Percentiles rank a stretch among this genome's conserved stretches.
phyloP scores from a whole-genome alignment of 2,329 filamentous ascomycete species.

The Coniochaeta ligniaria region DNA sequence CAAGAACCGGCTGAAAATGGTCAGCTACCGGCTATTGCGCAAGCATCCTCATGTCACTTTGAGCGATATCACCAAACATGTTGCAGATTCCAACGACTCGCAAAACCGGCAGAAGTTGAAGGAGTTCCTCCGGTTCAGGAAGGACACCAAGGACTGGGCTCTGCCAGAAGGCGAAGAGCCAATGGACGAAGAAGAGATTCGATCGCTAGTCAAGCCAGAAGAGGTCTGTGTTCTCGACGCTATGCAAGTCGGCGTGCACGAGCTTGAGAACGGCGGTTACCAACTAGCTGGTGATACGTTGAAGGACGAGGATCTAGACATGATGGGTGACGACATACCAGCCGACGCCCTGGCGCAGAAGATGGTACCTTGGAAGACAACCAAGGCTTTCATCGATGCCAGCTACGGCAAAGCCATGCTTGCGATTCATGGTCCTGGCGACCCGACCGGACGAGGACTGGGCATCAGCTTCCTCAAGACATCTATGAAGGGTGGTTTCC shows the following conservation, averaged over 20 bases:
- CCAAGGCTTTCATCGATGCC: slow-evolving; percentile 92
- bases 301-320: slow-evolving; percentile 57
- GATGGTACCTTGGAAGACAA: slow-evolving; percentile 92
- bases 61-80: slow-evolving; percentile 83
- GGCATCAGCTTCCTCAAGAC: slow-evolving; percentile 97
- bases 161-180: slow-evolving; percentile 65
- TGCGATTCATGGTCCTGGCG: slow-evolving; percentile 85
- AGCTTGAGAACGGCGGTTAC: slow-evolving; percentile 86
- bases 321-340: slow-evolving; percentile 55
- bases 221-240: slow-evolving; percentile 91
- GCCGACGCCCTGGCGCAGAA: slow-evolving; percentile 76
- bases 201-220: slow-evolving; percentile 87
- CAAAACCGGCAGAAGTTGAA: slow-evolving; percentile 96
- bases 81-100: slow-evolving; percentile 87
- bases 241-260: slow-evolving; percentile 91
- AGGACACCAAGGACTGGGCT: slow-evolving; percentile 81
- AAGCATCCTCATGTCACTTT: slow-evolving; percentile 68
- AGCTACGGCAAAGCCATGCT: slow-evolving; percentile 96
- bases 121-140: slow-evolving; percentile 89
- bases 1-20: slow-evolving; percentile 94
- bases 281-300: slow-evolving; percentile 54
- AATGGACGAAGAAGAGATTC: slow-evolving; percentile 73
- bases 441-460: slow-evolving; percentile 87
- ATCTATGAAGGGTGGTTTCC: slow-evolving; percentile 94
- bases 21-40: slow-evolving; percentile 81